A percentile compares a stretch with the other conserved stretches of the same genome.
Conservation (phyloP, 2,329 filamentous ascomycete genomes). For the Phaeosphaeriaceae sp. region DNA sequence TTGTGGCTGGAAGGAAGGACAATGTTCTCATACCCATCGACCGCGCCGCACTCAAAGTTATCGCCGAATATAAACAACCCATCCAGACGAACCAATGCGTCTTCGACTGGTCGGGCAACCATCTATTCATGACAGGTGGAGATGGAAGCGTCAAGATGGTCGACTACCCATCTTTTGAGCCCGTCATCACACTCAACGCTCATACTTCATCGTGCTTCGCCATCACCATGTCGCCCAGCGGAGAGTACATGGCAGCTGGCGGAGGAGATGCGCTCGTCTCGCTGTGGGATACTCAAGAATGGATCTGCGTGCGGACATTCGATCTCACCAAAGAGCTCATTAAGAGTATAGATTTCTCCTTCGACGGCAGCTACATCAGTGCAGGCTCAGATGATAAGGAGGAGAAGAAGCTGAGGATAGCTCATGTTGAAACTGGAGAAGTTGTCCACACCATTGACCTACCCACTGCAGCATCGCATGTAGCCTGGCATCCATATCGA, state of each 20-base stretch:
- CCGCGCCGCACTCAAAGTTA: conserved; percentile 62
- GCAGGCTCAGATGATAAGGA: conserved; percentile 80
- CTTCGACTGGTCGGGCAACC: conserved; percentile 76
- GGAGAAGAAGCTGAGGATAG: conserved; percentile 72
- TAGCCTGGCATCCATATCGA: conserved; percentile 77
- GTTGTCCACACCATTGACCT: conserved; percentile 76
- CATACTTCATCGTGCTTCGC: conserved; percentile 77
- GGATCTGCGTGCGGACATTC: conserved; percentile 76
- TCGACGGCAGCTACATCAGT: conserved; percentile 77
- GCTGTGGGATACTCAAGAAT: conserved; percentile 79
- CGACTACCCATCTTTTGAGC: conserved; percentile 52
- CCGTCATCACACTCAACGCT: conserved; percentile 68
- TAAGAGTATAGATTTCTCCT: conserved; percentile 76
- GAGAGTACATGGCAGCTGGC: conserved; percentile 75
- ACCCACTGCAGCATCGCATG: conserved; percentile 67
- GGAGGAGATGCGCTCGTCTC: conserved; percentile 77
- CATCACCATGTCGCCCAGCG: conserved; percentile 73
- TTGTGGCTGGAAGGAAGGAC: conserved; percentile 76
- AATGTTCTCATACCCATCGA: conserved; percentile 70
- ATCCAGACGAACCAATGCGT: conserved; percentile 74
- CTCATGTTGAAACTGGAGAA: conserved; percentile 77
- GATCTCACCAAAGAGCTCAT: conserved; percentile 74
- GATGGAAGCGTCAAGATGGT: conserved; percentile 76
- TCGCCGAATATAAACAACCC: conserved; percentile 67
- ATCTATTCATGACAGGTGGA: conserved; percentile 73